Evolutionary conservation across 2,329 filamentous ascomycete genomes (phyloP).

Genomic region (Pseudogymnoascus sp.): DNA sequence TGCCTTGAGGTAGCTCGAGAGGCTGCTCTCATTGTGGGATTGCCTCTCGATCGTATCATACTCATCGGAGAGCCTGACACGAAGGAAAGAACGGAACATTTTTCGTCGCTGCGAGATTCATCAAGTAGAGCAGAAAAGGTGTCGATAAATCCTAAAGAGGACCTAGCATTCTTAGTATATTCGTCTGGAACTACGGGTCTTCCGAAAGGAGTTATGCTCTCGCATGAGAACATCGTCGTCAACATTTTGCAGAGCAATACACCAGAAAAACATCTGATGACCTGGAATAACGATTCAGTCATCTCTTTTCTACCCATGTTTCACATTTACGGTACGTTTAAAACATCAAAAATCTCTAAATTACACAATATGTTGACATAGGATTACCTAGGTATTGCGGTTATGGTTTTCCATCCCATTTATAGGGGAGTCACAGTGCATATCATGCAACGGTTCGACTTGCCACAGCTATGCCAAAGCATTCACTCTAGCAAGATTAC

Average conservation of each 20-base stretch:
- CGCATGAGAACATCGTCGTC: conserved; percentile 22
- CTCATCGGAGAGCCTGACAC: not conserved
- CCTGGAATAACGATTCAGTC: conserved; percentile 56
- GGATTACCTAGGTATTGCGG: not conserved
- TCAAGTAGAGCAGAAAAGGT: not conserved
- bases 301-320: conserved; percentile 75
- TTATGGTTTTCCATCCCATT: not conserved
- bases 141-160: conserved; percentile 16
- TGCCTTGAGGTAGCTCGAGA: not conserved
- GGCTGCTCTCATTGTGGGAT: not conserved
- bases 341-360: not conserved
- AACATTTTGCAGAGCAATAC: conserved; percentile 30
- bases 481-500: conserved; percentile 41
- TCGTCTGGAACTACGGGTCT: conserved; percentile 76
- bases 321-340: conserved; percentile 51
- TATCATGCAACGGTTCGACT: not conserved
- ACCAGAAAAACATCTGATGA: conserved; percentile 35
- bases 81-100: not conserved
- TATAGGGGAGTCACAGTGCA: not conserved
- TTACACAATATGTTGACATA: not conserved
- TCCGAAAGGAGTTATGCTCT: conserved; percentile 70
- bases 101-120: not conserved
- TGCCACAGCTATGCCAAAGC: not conserved
- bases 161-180: conserved; percentile 69
- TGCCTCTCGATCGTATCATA: not conserved